Evolutionary conservation across 176 grass and related monocot species (phyloP), one percentile per base, ranked within the genome.

Genomic region (Eleusine indica): DNA sequence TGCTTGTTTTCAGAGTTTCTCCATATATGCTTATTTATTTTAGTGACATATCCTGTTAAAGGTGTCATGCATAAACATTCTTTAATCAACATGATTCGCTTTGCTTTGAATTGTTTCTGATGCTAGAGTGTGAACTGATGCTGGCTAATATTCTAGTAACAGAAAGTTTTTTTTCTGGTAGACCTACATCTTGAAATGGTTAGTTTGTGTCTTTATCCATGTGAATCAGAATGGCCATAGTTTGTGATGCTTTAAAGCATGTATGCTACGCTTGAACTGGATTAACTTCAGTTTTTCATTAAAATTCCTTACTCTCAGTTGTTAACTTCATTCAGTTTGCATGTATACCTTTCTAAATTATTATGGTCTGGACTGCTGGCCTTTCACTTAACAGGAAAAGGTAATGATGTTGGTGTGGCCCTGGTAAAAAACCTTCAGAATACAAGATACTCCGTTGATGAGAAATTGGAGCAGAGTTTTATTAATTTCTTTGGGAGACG

Each of bases 381-480:
- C 25, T 80, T 9, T 75, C 40, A 82, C 40, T 76, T 58, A 73
- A 62, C 90, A 99, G 91, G 80, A 74, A 94, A 96, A 81, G 82
- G 82, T 75, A 74, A 75, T 81, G 96, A 99, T 94, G 87, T 96
- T 60, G 96, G 93, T 6, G 87, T 84, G 70, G 42, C 15, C 8
- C 71, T 99, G 76, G 96, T 99, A 81, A 94, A 90, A 87, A 89
- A 87, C 79, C 93, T 99, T 84, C 96, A 99, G 80, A 89, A 92
- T 68, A 92, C 93, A 4, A 92, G 66, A 91, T 99, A 88, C 41
- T 96, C 96, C 37, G 67, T 99, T 68, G 68, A 99, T 87, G 93
- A 94, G 79, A 99, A 93, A 74, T 77, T 99, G 89, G 91, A 99
- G 47, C 84, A 90, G 71, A 94, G 96, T 88, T 99, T 89, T 83